Evolutionary conservation across 2,329 filamentous ascomycete species (phyloP), one percentile per base, ranked within the genome.

Genomic region (Exophiala sideris): DNA sequence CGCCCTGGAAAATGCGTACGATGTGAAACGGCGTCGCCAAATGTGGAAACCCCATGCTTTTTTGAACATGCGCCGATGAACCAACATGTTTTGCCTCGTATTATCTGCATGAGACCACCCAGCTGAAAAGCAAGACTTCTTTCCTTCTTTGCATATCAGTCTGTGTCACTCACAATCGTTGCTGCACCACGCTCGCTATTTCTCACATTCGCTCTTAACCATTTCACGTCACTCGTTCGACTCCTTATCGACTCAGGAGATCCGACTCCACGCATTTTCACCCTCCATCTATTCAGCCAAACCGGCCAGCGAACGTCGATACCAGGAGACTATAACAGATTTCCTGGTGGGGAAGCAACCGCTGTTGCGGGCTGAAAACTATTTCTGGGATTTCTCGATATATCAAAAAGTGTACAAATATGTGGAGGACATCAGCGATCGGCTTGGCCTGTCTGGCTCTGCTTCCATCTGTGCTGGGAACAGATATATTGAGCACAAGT

Each of bases 401-500:
- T 40, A 50, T n/a, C 20, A 40, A n/a, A 20, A 41, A 12, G 54
- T n/a, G 40, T 21, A 45, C 18, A 42, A 35, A 35, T 33, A 61
- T 56, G 57, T 57, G 57, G 59, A 59, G 50, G 54, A 29, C 45
- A 12, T 52, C 54, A 18, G 38, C 39, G 21, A 38, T 56, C 14
- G 52, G 51, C 8, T 18, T 62, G 16, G 55, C 55, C 34, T 61
- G 54, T n/a, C 42, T 59, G 42, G 56, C 50, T 24, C 51, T 63
- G 9, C 48, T 61, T 39, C 47, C 42, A 18, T 50, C 54, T 36
- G 86, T 80, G 50, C 68, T 87, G 55, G 88, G 82, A 52, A 79
- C 75, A 57, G 84, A 92, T 63, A 77, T 95, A 54, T 81, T 99
- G 54, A 82, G 86, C 67, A 96, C 91, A 20, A 82, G 81, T 59